Conservation (phyloP, 202 grass and related monocot species). For the Carex arenaria region DNA sequence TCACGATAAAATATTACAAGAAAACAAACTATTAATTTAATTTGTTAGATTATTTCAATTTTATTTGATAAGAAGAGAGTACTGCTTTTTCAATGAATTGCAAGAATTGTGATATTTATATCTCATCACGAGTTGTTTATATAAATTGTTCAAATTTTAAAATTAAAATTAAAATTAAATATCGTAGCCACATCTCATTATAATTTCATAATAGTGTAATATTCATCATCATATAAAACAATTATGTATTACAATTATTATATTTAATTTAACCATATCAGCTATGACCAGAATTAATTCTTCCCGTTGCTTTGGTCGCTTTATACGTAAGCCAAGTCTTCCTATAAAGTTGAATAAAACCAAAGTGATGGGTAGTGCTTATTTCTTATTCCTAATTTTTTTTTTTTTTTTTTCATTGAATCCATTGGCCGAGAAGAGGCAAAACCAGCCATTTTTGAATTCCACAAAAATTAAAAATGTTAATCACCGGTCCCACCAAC, state of each 20-base stretch:
- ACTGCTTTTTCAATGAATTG: no score
- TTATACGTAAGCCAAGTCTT: constrained; percentile 1
- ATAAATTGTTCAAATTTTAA: neutral
- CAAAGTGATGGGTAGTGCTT: neutral
- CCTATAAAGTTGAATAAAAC: neutral
- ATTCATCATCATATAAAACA: neutral
- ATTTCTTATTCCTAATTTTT: neutral
- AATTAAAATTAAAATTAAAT: neutral
- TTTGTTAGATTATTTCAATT: neutral
- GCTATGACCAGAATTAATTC: neutral
- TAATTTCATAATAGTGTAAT: neutral
- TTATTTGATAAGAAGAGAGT: neutral
- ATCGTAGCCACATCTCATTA: neutral
- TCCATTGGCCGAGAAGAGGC: constrained; percentile 3
- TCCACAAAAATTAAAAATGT: neutral
- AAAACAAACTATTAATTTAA: neutral
- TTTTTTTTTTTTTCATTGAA: neutral
- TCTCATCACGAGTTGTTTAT: neutral
- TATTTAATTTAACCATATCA: neutral
- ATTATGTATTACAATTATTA: neutral
- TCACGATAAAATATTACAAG: neutral
- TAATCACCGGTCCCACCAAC: neutral
- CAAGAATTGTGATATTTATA: neutral
- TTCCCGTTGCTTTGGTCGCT: neutral
- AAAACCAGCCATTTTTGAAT: constrained; percentile 22